phyloP scores from a whole-genome alignment of 345 rosid genomes.

The Arabis hirsuta region DNA sequence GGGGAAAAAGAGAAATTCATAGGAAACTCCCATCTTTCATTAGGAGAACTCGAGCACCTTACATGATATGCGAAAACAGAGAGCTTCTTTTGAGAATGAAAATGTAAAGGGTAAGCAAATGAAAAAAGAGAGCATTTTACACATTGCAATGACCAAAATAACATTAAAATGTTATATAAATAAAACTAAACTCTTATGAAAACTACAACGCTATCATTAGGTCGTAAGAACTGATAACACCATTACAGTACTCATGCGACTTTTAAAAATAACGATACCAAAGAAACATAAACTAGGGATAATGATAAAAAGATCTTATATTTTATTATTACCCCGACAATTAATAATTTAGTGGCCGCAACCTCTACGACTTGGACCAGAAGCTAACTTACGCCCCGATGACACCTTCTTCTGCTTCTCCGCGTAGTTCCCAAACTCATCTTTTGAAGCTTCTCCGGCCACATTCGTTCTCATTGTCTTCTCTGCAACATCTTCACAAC shows the following conservation, averaged over 20 bases:
- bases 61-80: too few species aligned
- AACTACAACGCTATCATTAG: neutral
- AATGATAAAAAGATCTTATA: neutral
- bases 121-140: too few species aligned
- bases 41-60: neutral
- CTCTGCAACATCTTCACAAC: constrained; percentile 7
- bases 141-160: too few species aligned
- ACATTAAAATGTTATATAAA: too few species aligned
- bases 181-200: neutral
- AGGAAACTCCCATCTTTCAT: constrained; percentile 3
- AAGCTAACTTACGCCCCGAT: constrained; percentile 29
- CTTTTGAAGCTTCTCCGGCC: constrained; percentile 10
- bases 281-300: neutral
- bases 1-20: neutral
- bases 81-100: too few species aligned
- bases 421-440: neutral
- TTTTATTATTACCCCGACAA: neutral
- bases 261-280: neutral
- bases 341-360: constrained; percentile 18
- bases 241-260: neutral
- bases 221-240: neutral
- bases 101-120: too few species aligned
- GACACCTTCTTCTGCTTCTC: constrained; percentile 14
- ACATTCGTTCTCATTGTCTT: neutral
- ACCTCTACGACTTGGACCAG: constrained; percentile 42